Evolutionary conservation across 257 asterid genomes (phyloP).

Genomic region (Voacanga thouarsii): DNA sequence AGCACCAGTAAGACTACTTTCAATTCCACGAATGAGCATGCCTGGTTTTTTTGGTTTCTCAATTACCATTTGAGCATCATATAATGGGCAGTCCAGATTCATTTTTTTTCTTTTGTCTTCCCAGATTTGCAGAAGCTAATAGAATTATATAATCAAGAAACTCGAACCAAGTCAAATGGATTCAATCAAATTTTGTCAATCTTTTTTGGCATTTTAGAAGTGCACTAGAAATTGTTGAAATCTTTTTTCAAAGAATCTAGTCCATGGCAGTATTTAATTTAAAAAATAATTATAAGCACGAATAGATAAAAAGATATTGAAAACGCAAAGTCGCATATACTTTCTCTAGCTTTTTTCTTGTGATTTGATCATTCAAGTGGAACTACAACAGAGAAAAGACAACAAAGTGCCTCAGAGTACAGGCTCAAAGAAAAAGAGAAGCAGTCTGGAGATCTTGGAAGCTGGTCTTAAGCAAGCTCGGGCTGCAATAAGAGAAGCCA

Average conservation of each 20-base stretch:
- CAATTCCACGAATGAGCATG: neutral
- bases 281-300: too few species aligned
- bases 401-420: slow-evolving; percentile 9
- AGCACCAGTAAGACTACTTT: neutral
- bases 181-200: neutral
- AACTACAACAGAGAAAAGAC: slow-evolving; percentile 23
- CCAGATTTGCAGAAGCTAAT: too few species aligned
- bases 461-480: slow-evolving; percentile 49
- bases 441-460: slow-evolving; percentile 42
- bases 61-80: too few species aligned
- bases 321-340: too few species aligned
- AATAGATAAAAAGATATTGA: too few species aligned
- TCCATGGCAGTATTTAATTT: too few species aligned
- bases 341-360: neutral
- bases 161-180: too few species aligned
- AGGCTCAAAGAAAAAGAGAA: slow-evolving; percentile 16
- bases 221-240: neutral
- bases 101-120: too few species aligned
- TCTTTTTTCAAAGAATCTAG: neutral
- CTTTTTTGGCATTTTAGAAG: too few species aligned
- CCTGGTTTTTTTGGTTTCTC: too few species aligned
- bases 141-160: too few species aligned
- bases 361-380: neutral
- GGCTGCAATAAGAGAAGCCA: slow-evolving; percentile 39
- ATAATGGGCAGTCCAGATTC: too few species aligned